Conservation (phyloP, 495 filamentous ascomycete species). For the Mycothermus thermophilus region DNA sequence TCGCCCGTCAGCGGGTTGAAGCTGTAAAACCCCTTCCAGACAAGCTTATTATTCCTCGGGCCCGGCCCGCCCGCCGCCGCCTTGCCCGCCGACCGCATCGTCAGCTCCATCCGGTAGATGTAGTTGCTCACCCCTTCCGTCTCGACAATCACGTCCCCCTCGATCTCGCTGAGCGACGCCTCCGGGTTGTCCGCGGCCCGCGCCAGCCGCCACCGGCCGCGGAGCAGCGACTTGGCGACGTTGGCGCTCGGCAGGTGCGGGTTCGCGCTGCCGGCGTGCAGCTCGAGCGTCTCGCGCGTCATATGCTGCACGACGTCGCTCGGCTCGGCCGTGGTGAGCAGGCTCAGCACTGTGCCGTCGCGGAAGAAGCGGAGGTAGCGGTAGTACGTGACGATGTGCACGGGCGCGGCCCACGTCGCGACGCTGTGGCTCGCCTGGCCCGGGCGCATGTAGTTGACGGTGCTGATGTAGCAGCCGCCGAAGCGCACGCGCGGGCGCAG, state of each 20-base stretch:
- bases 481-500: slow-evolving; percentile 76
- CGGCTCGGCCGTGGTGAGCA: slow-evolving; percentile 70
- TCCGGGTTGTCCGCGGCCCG: slow-evolving; percentile 13
- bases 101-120: slow-evolving; percentile 63
- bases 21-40: slow-evolving; percentile 84
- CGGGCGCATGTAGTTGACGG: slow-evolving; percentile 82
- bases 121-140: slow-evolving; percentile 76
- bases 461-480: slow-evolving; percentile 89
- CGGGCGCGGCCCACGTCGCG: slow-evolving; percentile 62
- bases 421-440: slow-evolving; percentile 47
- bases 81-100: slow-evolving; percentile 45
- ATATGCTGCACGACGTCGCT: slow-evolving; percentile 68
- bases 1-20: slow-evolving; percentile 83
- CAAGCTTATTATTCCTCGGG: slow-evolving; percentile 74
- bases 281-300: slow-evolving; percentile 26
- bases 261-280: slow-evolving; percentile 15
- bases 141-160: slow-evolving; percentile 66
- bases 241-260: slow-evolving; percentile 21
- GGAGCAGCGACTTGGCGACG: slow-evolving; percentile 23
- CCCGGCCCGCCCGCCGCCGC: too few species aligned
- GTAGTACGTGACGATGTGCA: slow-evolving; percentile 96
- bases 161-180: slow-evolving; percentile 20
- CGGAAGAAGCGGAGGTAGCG: slow-evolving; percentile 92
- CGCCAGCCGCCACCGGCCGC: slow-evolving; percentile 27
- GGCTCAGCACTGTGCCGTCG: slow-evolving; percentile 65